Evolutionary conservation across 345 rosid species (phyloP), one percentile per base, ranked within the genome.

Genomic region (Stellera chamaejasme): DNA sequence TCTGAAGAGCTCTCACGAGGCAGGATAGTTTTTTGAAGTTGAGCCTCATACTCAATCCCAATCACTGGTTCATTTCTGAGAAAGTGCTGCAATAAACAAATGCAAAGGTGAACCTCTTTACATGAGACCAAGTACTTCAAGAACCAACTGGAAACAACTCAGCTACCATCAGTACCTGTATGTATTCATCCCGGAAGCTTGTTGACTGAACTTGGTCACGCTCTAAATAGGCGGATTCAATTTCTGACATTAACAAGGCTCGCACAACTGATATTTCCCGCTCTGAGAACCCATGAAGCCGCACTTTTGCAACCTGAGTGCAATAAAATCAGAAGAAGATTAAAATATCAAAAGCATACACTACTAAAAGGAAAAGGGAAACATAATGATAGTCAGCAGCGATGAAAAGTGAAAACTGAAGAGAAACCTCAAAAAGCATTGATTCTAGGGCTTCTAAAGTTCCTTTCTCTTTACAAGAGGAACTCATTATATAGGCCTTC

Each of bases 171-270:
- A 32, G 2, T 32, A 87, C 98, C 75, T 91, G 96, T 57, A 91
- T 69, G 73, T 77, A 85, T 70, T 87, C 98, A 78, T 90, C 96
- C 39, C 85, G 72, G 74, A 90, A 73, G 80, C 78, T 87, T 59
- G 96, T 75, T 53, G 97, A 90, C 55, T 87, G 96, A 74, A 77
- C 78, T 76, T 90, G 96, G 66, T 90, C 96, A 64, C 96, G 96
- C 68, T 90, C 96, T 69, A 90, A 79, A 81, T 81, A 90, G 60
- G 97, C 96, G 60, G 97, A 90, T 75, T 90, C 96, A 55, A 90
- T 85, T 75, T 87, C 94, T 0, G 96, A 87, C 91, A 90, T 80
- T 63, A 83, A 67, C 55, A 83, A 72, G 65, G 98, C 87, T 48
- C 86, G 84, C 50, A 80, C 98, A 61, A 91, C 63, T 52, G 89